These are phyloP conservation scores for Cercospora sojina DNA, from an alignment of 2,329 filamentous ascomycete species.

Conservation along the genomic window DNA sequence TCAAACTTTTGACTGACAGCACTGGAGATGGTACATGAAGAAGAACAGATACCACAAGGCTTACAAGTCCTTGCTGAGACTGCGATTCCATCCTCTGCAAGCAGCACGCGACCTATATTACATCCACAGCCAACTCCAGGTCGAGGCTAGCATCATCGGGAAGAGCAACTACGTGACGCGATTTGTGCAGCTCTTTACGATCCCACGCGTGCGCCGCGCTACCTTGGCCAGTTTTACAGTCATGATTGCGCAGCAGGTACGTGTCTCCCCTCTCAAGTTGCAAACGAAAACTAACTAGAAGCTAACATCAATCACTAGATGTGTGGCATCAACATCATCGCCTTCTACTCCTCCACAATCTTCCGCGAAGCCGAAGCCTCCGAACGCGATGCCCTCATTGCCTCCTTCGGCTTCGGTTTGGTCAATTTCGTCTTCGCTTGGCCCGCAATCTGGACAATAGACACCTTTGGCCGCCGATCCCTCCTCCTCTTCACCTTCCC, in stretches of 20 bases:
- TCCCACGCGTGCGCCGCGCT: slow-evolving; percentile 50
- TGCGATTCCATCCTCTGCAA: slow-evolving; percentile 53
- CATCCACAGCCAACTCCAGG: slow-evolving; percentile 39
- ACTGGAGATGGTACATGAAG: slow-evolving; percentile 43
- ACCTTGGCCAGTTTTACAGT: slow-evolving; percentile 30
- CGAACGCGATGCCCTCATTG: slow-evolving; percentile 39
- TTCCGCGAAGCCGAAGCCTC: slow-evolving; percentile 41
- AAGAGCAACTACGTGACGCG: slow-evolving; percentile 45
- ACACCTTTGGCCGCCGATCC: slow-evolving; percentile 38
- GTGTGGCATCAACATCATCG: slow-evolving; percentile 31
- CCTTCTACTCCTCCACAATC: slow-evolving; percentile 36
- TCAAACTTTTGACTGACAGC: neutral
- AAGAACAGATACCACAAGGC: slow-evolving; percentile 49
- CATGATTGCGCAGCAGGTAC: slow-evolving; percentile 39
- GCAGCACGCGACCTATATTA: slow-evolving; percentile 59
- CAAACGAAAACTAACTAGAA: neutral
- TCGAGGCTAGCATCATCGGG: slow-evolving; percentile 31
- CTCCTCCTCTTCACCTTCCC: slow-evolving; percentile 47
- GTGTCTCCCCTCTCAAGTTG: neutral
- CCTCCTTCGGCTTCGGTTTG: slow-evolving; percentile 47
- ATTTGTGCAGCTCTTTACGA: slow-evolving; percentile 50
- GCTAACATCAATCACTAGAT: slow-evolving; percentile 1
- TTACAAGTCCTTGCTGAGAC: slow-evolving; percentile 49
- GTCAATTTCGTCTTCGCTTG: slow-evolving; percentile 49
- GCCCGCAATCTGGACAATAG: slow-evolving; percentile 40